Base-by-base conservation (phyloP, 2,329 filamentous ascomycete genomes). In the Chrysoporthe austroafricana region DNA sequence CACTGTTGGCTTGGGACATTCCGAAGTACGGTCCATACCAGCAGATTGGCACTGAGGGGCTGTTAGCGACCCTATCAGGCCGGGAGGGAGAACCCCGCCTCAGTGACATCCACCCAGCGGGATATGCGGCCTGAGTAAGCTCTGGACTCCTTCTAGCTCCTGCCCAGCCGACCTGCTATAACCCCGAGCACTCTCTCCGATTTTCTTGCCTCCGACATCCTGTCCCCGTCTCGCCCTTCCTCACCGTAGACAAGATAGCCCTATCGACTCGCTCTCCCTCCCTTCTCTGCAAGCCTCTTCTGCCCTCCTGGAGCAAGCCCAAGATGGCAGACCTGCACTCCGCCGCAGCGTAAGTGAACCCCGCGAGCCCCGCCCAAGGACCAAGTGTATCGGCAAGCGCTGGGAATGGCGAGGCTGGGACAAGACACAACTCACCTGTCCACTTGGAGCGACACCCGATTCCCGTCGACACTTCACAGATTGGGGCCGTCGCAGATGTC, bases 281-380 rank as follows among this genome's bases (percentile, higher is more conserved):
- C 66, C 56, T n/a, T 68, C 61, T 43, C 67, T 14, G 26, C 21
- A 58, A 62, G 66, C 58, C 34, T 52, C 50, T 36, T 44, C 36
- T 60, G 26, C 56, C 58, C 54, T 50, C 54, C 54, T 48, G 42
- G 36, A 60, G 67, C 76, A 75, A 75, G 76, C 73, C 34, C 66
- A 48, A 71, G 48, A 73, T 77, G 75, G 71, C 75, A 66, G 75
- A 77, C 48, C 58, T 72, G 69, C 74, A 76, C 67, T 69, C 71
- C 61, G 66, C 71, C 69, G 73, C 73, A 70, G 71, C 71, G 76
- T 77, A 70, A 77, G 76, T 77, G 57, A 63, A 62, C 69, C 69
- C 69, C 70, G 69, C 70, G 66, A 68, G 16, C 62, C 59, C 48
- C 48, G 62, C 62, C 58, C 43, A 59, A 63, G 18, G n/a, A 42